Percentiles rank a stretch among this genome's conserved stretches.
These are phyloP conservation scores for Tylopilus sp. DNA, from an alignment of 768 basidiomycete genomes.

Conservation along the genomic window DNA sequence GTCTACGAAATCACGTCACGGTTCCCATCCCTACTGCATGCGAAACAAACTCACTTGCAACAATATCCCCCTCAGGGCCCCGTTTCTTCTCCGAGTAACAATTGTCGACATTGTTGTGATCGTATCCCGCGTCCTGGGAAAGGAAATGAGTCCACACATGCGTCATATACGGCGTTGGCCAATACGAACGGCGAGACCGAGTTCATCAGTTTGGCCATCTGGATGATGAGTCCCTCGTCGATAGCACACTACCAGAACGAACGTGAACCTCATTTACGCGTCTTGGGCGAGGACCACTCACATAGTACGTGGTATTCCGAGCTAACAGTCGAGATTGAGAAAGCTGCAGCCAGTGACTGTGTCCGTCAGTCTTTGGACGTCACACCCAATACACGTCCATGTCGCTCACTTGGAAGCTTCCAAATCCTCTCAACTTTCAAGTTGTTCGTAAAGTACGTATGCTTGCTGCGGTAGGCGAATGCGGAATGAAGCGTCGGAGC, in stretches of 20 bases:
- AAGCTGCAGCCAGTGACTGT: constrained; percentile 33
- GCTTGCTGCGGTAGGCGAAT: constrained; percentile 11
- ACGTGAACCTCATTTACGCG: not conserved
- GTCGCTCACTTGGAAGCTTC: constrained; percentile 34
- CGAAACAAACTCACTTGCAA: constrained; percentile 40
- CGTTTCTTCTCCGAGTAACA: constrained; percentile 62
- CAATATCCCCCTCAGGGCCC: constrained; percentile 48
- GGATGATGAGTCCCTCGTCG: constrained; percentile 48
- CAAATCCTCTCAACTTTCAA: constrained; percentile 28
- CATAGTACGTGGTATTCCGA: constrained; percentile 71
- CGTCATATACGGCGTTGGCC: not conserved
- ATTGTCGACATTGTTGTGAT: constrained; percentile 59
- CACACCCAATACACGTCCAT: not conserved
- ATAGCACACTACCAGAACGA: constrained; percentile 48
- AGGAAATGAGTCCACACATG: not conserved
- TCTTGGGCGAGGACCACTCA: constrained; percentile 24
- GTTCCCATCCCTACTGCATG: not conserved
- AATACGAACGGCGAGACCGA: constrained; percentile 45
- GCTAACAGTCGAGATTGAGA: constrained; percentile 35
- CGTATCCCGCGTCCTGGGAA: constrained; percentile 53
- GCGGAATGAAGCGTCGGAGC: no score
- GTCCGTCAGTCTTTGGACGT: constrained; percentile 4
- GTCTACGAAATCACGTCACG: constrained; percentile 33
- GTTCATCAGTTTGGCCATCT: constrained; percentile 50
- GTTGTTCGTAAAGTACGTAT: not conserved